Evolutionary conservation across 768 basidiomycete genomes (phyloP), one percentile per base, ranked within the genome.

Genomic region (Tylopilus felleus): DNA sequence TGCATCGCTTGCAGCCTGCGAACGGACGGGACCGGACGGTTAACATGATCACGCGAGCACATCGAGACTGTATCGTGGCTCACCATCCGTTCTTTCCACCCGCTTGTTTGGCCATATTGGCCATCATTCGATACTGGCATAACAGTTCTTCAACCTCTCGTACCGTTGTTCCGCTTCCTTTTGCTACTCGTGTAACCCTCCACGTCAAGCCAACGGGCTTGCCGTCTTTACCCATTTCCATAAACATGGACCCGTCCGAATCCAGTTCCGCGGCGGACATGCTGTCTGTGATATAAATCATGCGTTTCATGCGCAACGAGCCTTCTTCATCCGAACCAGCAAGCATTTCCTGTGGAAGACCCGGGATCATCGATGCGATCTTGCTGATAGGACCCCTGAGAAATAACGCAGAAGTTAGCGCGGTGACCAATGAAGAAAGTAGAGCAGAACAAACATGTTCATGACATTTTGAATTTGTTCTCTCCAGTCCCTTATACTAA

Each of bases 351-450:
- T 93, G 90, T 13, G 93, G 90, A 57, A 99, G 81, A 25, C 97
- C 97, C 4, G 97, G 97, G 56, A 99, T 99, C 93, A 98, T 98
- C 16, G 90, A 93, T 27, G 97, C 94, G 64, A 99, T 95, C 73
- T 99, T 99, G 66, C 90, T 93, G 51, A 99, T 84, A 8, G 97
- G 95, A n/a, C 97, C 97, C 92, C 95, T 97, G 65, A 9, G 59
- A 59, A 51, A 61, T 12, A 33, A 23, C 0, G 4, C 17, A 23
- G 39, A 45, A 44, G 41, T 65, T 33, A 54, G 56, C 12, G 56
- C 12, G 56, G 45, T 47, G 36, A 47, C 47, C 35, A 22, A 25
- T 27, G 31, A 51, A 40, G 19, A 46, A 27, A 14, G 47, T 49
- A 38, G 57, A 59, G 21, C 43, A 31, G 39, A n/a, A 74, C 84